These are phyloP conservation scores for Globisporangium middletonii DNA, from an alignment of 352 stramenopile genomes.

Conservation along the genomic window DNA sequence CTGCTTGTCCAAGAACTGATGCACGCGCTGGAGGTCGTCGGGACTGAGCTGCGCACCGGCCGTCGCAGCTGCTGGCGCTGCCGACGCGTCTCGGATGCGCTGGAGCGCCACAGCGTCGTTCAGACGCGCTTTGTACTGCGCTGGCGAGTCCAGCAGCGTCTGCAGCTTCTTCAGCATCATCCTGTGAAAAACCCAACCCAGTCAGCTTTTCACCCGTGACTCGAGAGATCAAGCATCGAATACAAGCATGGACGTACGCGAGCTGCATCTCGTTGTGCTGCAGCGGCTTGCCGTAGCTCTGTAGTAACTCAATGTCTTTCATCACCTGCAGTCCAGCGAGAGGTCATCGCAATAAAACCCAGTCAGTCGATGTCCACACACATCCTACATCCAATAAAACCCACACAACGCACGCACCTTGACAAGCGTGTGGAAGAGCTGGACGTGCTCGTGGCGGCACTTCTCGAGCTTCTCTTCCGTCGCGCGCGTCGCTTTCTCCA, in stretches of 20 bases:
- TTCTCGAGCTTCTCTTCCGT: slow-evolving; percentile 84
- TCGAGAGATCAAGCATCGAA: slow-evolving; percentile 3
- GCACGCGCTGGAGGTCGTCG: slow-evolving; percentile 69
- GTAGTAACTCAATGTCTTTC: slow-evolving; percentile 84
- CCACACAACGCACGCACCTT: slow-evolving; percentile 26
- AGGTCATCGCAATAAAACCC: neutral
- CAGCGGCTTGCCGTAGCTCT: slow-evolving; percentile 82
- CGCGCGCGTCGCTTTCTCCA: slow-evolving; percentile 72
- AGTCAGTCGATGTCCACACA: neutral
- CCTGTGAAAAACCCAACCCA: slow-evolving; percentile 17
- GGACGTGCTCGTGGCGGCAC: slow-evolving; percentile 77
- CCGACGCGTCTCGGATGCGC: slow-evolving; percentile 50
- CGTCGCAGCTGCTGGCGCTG: slow-evolving; percentile 22
- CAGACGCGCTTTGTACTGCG: slow-evolving; percentile 83
- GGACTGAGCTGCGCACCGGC: slow-evolving; percentile 55
- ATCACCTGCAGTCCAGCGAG: slow-evolving; percentile 44
- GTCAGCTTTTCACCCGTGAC: neutral
- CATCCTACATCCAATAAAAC: neutral
- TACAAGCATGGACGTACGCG: slow-evolving; percentile 29
- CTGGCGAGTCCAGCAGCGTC: slow-evolving; percentile 68
- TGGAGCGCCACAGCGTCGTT: slow-evolving; percentile 75
- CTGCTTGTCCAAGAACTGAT: slow-evolving; percentile 84
- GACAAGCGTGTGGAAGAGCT: slow-evolving; percentile 79
- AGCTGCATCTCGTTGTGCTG: slow-evolving; percentile 75
- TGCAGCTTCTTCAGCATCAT: slow-evolving; percentile 83